Conservation (phyloP, 2,329 filamentous ascomycete genomes). For the Basipetospora chlamydospora region DNA sequence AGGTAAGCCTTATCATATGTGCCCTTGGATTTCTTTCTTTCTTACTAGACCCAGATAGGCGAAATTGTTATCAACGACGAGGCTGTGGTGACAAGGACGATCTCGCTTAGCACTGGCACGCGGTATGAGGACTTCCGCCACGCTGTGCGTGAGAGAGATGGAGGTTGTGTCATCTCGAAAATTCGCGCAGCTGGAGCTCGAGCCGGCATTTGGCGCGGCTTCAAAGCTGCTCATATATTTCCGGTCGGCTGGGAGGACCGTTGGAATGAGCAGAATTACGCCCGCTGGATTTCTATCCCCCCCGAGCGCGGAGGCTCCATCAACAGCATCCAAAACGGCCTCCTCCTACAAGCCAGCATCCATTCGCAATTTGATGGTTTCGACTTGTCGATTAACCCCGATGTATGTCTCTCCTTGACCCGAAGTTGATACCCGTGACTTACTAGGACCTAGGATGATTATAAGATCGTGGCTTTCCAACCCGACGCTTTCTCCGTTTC, state of each 20-base stretch:
- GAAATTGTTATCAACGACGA: not conserved
- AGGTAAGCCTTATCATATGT: too few relatives aligned
- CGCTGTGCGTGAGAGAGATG: not conserved
- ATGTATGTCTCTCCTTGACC: conserved; percentile 8
- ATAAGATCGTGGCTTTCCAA: conserved; percentile 13
- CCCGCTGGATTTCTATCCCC: conserved; percentile 4
- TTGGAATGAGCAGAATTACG: conserved; percentile 10
- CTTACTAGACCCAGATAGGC: too few relatives aligned
- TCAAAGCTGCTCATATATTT: conserved; percentile 15
- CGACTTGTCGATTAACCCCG: conserved; percentile 12
- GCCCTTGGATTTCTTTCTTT: too few relatives aligned
- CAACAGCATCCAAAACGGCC: conserved; percentile 15
- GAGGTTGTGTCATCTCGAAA: conserved; percentile 1
- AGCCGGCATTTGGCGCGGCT: conserved; percentile 8
- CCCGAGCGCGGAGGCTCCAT: conserved; percentile 9
- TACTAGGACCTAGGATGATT: conserved; percentile 11
- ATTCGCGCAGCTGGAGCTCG: not conserved
- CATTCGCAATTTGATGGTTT: conserved; percentile 13
- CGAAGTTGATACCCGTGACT: too few relatives aligned
- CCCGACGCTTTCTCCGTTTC: conserved; percentile 9
- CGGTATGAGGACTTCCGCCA: not conserved
- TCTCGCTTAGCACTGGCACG: not conserved
- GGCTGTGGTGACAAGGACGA: not conserved
- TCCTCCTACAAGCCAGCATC: conserved; percentile 10
- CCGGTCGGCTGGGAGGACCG: conserved; percentile 11